Base-by-base conservation (phyloP, 768 basidiomycete species). In the Astraeus odoratus region DNA sequence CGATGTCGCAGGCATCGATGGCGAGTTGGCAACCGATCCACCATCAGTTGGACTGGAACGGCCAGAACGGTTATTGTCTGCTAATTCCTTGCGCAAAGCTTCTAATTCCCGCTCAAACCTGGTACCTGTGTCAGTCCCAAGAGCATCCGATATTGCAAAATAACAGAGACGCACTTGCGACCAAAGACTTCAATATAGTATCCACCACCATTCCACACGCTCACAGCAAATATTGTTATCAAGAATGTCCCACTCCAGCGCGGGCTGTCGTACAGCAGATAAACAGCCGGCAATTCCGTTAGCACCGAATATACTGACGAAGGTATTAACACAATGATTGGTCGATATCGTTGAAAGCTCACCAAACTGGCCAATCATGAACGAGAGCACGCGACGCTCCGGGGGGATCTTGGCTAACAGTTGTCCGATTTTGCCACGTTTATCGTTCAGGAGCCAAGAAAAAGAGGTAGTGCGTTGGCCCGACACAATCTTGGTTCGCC, bases 111-210 rank as follows among this genome's bases (percentile, higher is more conserved):
- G 80, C 63, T 96, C 93, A 55, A 96, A 96, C 61, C 92, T 94
- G 53, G 1, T 10, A 39, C 22, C 42, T 30, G 34, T 48, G 18
- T 23, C 18, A 43, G 38, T 56, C 27, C 51, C 37, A 46, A 22
- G 16, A 23, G 34, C 8, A 34, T n/a, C n/a, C n/a, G n/a, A n/a
- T n/a, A n/a, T n/a, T n/a, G n/a, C n/a, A n/a, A n/a, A n/a, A n/a
- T n/a, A n/a, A n/a, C n/a, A 49, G 47, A 47, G 20, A 77, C 89
- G 54, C 51, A 94, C 93, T 96, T 95, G 67, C 93, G 80, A 23
- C 93, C 93, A 59, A 95, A 96, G 16, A 96, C 93, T 62, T 96
- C 93, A 43, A 96, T 93, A 62, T 96, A 96, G 71, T 83, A 96
- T 1, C 88, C 89, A 19, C 87, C 92, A 8, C 94, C 94, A 59